Evolutionary conservation across 495 filamentous ascomycete genomes (phyloP).

Genomic region (Penicillium nucicola): DNA sequence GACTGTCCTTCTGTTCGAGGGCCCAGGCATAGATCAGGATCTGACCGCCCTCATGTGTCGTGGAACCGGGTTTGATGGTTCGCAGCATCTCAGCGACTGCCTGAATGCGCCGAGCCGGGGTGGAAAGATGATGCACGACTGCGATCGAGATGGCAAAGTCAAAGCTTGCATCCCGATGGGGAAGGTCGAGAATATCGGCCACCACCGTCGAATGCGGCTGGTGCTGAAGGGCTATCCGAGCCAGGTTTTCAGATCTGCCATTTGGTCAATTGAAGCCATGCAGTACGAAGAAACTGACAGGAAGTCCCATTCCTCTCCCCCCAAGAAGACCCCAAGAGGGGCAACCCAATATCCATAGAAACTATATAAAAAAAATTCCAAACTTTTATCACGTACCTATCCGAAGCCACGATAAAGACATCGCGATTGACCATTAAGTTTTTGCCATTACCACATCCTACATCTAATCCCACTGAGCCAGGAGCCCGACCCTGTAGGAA

Average conservation of each 20-base stretch:
- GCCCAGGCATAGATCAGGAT: constrained; percentile 95
- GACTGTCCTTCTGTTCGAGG: constrained; percentile 84
- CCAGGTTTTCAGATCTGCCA: constrained; percentile 65
- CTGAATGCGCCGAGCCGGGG: constrained; percentile 66
- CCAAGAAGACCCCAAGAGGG: constrained; percentile 2
- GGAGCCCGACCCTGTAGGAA: constrained; percentile 67
- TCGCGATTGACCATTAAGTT: constrained; percentile 77
- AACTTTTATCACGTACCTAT: constrained; percentile 56
- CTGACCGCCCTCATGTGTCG: constrained; percentile 48
- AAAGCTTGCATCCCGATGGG: constrained; percentile 64
- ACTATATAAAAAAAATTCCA: constrained; percentile 7
- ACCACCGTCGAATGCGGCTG: constrained; percentile 61
- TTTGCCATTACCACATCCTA: constrained; percentile 94
- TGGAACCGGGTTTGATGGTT: constrained; percentile 50
- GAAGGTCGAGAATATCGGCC: constrained; percentile 69
- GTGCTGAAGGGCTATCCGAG: constrained; percentile 66
- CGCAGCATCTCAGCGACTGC: constrained; percentile 71
- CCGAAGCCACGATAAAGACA: constrained; percentile 81
- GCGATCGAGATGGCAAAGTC: constrained; percentile 96
- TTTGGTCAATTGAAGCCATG: constrained; percentile 15
- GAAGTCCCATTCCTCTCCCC: no score
- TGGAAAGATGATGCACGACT: constrained; percentile 92
- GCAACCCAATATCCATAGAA: constrained; percentile 2
- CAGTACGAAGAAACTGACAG: no score
- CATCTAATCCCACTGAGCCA: constrained; percentile 83